These are phyloP conservation scores for Salvia sclarea DNA, from an alignment of 305 asterid genomes.

Conservation along the genomic window DNA sequence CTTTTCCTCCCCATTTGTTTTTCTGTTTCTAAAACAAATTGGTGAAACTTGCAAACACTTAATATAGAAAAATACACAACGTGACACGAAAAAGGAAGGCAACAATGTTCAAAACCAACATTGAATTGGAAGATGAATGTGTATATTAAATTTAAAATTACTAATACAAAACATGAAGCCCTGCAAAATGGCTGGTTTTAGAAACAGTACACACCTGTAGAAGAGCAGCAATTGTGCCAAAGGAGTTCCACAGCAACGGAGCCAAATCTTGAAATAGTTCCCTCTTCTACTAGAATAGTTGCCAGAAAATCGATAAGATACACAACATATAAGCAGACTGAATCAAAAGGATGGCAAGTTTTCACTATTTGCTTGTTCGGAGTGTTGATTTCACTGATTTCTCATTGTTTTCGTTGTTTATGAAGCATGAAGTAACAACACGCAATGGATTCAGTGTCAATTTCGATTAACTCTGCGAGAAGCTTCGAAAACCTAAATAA, in stretches of 20 bases:
- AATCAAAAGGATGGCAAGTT: not conserved
- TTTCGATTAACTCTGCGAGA: not conserved
- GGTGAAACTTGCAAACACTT: not conserved
- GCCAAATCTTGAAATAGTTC: conserved; percentile 82
- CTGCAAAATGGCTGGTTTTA: not conserved
- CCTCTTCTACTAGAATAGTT: conserved; percentile 54
- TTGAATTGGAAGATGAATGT: not conserved
- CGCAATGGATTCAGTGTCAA: not conserved
- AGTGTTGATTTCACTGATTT: not conserved
- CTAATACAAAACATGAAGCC: conserved; percentile 17
- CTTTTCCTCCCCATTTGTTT: not conserved
- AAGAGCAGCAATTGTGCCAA: conserved; percentile 86
- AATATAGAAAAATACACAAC: not conserved
- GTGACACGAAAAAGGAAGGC: not conserved
- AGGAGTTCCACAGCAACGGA: conserved; percentile 80
- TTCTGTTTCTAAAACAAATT: not conserved
- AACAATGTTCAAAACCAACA: not conserved
- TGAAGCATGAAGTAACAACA: not conserved
- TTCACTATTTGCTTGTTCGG: not conserved
- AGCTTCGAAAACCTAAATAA: not conserved
- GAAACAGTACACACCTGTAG: conserved; percentile 71
- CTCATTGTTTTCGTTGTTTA: not conserved
- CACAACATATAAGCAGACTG: not conserved
- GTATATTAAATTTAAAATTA: not conserved
- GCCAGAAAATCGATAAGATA: conserved; percentile 21